A percentile compares a stretch with the other conserved stretches of the same genome.
These are phyloP conservation scores for Grosmannia clavigera DNA, from an alignment of 2,329 filamentous ascomycete species.

Conservation along the genomic window DNA sequence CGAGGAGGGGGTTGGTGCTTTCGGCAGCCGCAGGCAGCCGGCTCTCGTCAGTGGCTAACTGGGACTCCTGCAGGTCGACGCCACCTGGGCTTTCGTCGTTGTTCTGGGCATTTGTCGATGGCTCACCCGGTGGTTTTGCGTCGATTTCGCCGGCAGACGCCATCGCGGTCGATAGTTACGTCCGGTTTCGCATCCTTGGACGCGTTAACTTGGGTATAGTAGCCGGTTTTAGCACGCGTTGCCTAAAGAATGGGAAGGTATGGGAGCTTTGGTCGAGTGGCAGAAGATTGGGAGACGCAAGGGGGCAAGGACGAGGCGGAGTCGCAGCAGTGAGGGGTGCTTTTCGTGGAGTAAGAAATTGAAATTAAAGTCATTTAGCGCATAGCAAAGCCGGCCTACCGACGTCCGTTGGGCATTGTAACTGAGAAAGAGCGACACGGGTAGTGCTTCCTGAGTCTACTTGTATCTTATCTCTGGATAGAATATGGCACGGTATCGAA, in stretches of 20 bases:
- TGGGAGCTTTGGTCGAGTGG: background rate
- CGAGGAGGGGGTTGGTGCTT: background rate
- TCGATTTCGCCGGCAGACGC: background rate
- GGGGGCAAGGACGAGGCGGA: background rate
- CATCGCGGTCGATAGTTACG: background rate
- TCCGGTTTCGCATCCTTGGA: conserved; percentile 2
- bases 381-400: background rate
- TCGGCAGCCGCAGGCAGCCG: background rate
- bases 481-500: background rate
- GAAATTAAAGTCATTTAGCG: background rate
- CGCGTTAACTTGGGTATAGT: background rate
- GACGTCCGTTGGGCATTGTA: background rate
- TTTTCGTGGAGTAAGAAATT: background rate
- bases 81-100: background rate
- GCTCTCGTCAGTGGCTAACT: background rate
- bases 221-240: background rate
- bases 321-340: background rate
- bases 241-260: background rate
- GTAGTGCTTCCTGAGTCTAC: background rate
- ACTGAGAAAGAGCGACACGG: background rate
- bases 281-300: background rate
- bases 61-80: background rate
- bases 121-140: background rate
- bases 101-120: background rate
- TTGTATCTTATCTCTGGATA: background rate